These are phyloP conservation scores for Paramecium sexaurelia DNA, from an alignment of 73 alveolate genomes.

Conservation along the genomic window DNA sequence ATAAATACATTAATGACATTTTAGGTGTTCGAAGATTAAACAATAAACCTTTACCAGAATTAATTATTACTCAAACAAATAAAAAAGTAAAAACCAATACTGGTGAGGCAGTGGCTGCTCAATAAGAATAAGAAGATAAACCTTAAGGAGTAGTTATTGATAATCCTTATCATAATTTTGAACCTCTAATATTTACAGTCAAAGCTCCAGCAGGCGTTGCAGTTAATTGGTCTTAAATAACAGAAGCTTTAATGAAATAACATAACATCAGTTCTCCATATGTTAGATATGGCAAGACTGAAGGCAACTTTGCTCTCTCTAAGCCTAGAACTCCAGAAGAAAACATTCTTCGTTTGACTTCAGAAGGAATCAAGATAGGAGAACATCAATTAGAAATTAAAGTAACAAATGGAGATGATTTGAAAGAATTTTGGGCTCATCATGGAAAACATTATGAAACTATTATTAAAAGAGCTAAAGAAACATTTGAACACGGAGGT, in stretches of 20 bases:
- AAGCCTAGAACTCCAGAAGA: constrained; percentile 68
- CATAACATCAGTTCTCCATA: constrained; percentile 73
- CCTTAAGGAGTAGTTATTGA: constrained; percentile 54
- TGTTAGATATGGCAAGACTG: constrained; percentile 71
- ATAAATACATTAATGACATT: not conserved
- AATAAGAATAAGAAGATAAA: constrained; percentile 53
- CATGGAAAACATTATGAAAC: constrained; percentile 95
- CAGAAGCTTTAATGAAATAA: constrained; percentile 74
- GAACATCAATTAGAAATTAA: constrained; percentile 76
- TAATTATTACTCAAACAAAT: constrained; percentile 24
- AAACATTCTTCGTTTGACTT: constrained; percentile 35
- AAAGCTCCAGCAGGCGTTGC: constrained; percentile 68
- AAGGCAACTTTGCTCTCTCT: constrained; percentile 70
- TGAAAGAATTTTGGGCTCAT: constrained; percentile 91
- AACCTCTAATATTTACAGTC: constrained; percentile 60
- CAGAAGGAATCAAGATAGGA: constrained; percentile 78
- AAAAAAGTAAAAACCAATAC: constrained; percentile 66
- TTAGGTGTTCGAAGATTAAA: constrained; percentile 76
- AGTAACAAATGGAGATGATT: constrained; percentile 87
- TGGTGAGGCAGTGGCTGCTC: constrained; percentile 59
- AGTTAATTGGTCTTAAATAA: constrained; percentile 70
- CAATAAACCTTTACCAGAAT: constrained; percentile 74
- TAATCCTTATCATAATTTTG: constrained; percentile 59
- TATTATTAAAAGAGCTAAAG: constrained; percentile 71
- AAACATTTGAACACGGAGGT: constrained; percentile 65